A percentile compares a stretch with the other conserved stretches of the same genome.
Conservation (phyloP, 78 protist genomes). For the Fonticula alba region DNA sequence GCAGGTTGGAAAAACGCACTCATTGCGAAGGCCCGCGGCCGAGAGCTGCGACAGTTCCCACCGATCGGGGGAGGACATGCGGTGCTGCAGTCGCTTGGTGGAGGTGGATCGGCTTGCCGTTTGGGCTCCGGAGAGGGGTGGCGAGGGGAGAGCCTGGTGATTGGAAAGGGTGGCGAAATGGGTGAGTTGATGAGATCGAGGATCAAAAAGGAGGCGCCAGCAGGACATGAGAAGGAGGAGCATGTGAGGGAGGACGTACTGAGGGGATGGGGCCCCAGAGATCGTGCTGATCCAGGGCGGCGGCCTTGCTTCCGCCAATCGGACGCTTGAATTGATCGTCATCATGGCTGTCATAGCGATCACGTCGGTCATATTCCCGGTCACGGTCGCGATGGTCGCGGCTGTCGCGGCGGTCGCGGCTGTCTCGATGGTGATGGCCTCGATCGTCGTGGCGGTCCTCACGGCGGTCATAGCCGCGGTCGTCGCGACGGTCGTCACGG, state of each 20-base stretch:
- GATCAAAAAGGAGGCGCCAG: too few species aligned
- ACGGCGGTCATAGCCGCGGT: slow-evolving; percentile 5
- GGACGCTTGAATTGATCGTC: too few species aligned
- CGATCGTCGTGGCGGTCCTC: slow-evolving; percentile 11
- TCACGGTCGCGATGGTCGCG: neutral
- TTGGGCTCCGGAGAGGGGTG: too few species aligned
- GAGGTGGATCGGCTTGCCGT: slow-evolving; percentile 59
- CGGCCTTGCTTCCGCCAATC: slow-evolving; percentile 22
- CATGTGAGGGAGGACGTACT: too few species aligned
- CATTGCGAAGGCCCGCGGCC: slow-evolving; percentile 45
- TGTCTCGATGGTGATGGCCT: neutral
- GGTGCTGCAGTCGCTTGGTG: slow-evolving; percentile 73
- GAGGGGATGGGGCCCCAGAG: too few species aligned
- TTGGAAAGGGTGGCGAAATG: too few species aligned
- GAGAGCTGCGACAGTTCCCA: slow-evolving; percentile 67
- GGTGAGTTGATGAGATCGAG: too few species aligned
- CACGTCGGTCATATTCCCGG: slow-evolving; percentile 17
- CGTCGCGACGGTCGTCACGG: neutral
- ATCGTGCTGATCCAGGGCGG: neutral
- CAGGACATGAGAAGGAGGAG: too few species aligned
- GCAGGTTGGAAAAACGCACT: too few species aligned
- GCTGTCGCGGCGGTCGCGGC: slow-evolving; percentile 3
- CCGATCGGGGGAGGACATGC: slow-evolving; percentile 60
- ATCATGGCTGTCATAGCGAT: slow-evolving; percentile 65
- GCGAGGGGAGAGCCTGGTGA: too few species aligned